Evolutionary conservation across 768 basidiomycete species (phyloP).

Genomic region (Xerocomellus amylosporus): DNA sequence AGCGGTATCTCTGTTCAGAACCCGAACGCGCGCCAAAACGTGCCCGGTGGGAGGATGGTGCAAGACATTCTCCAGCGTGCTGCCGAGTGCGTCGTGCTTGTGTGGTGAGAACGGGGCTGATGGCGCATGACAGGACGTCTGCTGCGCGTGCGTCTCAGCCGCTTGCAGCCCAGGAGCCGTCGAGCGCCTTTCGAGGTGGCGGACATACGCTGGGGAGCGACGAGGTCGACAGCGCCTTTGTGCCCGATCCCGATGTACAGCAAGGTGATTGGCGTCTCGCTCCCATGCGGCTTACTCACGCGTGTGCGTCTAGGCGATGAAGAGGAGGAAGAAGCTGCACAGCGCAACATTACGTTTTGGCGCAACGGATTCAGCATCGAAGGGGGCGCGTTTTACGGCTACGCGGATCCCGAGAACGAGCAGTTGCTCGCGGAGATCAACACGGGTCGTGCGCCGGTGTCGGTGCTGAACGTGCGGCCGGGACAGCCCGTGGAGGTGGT

Average conservation of each 20-base stretch:
- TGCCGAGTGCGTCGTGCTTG: slow-evolving; percentile 55
- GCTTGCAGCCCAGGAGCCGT: slow-evolving; percentile 11
- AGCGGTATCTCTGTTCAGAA: slow-evolving; percentile 91
- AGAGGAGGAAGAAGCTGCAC: slow-evolving; percentile 55
- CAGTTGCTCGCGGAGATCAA: slow-evolving; percentile 74
- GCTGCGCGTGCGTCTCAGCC: slow-evolving; percentile 15
- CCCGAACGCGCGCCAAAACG: slow-evolving; percentile 51
- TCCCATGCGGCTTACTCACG: background rate
- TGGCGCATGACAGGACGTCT: slow-evolving; percentile 14
- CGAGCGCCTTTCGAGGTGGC: slow-evolving; percentile 52
- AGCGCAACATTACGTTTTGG: slow-evolving; percentile 88
- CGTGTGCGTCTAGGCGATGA: slow-evolving; percentile 13
- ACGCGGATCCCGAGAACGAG: slow-evolving; percentile 74
- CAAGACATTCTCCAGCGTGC: slow-evolving; percentile 78
- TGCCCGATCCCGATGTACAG: slow-evolving; percentile 67
- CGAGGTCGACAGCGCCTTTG: slow-evolving; percentile 71
- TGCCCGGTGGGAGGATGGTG: slow-evolving; percentile 59
- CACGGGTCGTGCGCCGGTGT: slow-evolving; percentile 75
- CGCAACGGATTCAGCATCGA: slow-evolving; percentile 89
- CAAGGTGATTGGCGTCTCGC: slow-evolving; percentile 13
- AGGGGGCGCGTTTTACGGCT: slow-evolving; percentile 80
- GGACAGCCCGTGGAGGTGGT: slow-evolving; percentile 86
- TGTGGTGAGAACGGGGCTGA: background rate
- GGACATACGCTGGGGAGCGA: slow-evolving; percentile 89
- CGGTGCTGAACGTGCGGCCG: slow-evolving; percentile 65